Base-by-base conservation (phyloP, 1,284 basidiomycete species). In the Puccinia sorghi region DNA sequence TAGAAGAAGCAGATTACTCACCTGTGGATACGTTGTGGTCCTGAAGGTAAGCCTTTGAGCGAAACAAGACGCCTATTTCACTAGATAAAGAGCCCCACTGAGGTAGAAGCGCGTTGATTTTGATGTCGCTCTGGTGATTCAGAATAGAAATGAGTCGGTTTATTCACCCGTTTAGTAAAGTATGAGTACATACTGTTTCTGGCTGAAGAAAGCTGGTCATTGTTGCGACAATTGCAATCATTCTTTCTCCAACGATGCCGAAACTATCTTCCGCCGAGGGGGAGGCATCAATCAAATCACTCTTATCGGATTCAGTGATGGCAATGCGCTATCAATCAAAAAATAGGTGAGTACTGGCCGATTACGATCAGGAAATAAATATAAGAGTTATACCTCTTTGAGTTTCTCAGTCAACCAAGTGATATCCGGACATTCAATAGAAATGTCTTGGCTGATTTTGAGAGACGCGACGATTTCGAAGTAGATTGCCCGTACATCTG, bases 1-100 rank as follows among this genome's bases (percentile, higher is more conserved):
- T 3, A n/a, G 4, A 17, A 13, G 22, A 46, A 32, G 8, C 12
- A 37, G 13, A 12, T 20, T 41, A 57, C 54, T 69, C 4, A 67
- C 74, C 22, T 22, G 48, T 56, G 25, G 61, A 64, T 25, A 20
- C 25, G 13, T 77, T 77, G 17, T 77, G 74, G n/a, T 77, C 64
- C 41, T 72, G 37, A 57, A 67, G 66, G 66, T 69, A 77, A 32
- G 50, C 37, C 41, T 59, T 64, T 46, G 63, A 67, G 8, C 64
- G 63, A 43, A 77, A 67, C 54, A 77, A 59, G n/a, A 77, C 74
- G 22, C 74, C 64, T 56, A 77, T 13, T 37, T 77, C 64, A 48
- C 74, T 77, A 12, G 74, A 54, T 43, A 77, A 39, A 13, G 64
- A 41, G 39, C 43, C 50, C 41, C 63, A 69, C 22, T 67, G 63